Evolutionary conservation across 139 green algal genomes (phyloP).

Genomic region (Spirogloea muscicola): DNA sequence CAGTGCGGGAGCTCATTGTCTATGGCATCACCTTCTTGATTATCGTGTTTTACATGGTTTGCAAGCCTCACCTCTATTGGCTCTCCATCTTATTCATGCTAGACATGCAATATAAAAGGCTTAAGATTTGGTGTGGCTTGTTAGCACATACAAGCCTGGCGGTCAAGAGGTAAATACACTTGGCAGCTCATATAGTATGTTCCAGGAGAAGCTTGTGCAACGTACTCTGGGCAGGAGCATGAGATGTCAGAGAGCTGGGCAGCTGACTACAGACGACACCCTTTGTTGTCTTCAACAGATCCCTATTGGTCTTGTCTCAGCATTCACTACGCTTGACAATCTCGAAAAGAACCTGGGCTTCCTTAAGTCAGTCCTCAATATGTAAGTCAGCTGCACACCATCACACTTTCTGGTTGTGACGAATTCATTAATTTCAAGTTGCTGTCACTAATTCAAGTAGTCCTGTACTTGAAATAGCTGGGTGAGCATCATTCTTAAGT

Average conservation of each 20-base stretch:
- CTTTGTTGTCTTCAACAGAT: neutral
- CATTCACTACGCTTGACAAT: slow-evolving; percentile 2
- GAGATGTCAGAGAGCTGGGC: too few species aligned
- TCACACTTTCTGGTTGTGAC: neutral
- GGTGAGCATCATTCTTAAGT: neutral
- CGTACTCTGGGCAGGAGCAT: too few species aligned
- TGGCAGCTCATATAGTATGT: neutral
- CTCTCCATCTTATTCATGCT: too few species aligned
- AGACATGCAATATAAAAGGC: too few species aligned
- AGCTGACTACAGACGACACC: neutral
- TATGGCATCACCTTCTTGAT: slow-evolving; percentile 30
- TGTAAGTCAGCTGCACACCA: slow-evolving; percentile 2
- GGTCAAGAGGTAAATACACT: neutral
- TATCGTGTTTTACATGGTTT: slow-evolving; percentile 52
- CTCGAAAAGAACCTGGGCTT: slow-evolving; percentile 10
- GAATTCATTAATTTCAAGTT: neutral
- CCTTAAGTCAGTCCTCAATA: slow-evolving; percentile 21
- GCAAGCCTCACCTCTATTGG: too few species aligned
- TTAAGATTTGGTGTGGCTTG: neutral
- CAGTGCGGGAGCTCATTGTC: slow-evolving; percentile 9
- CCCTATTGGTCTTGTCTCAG: slow-evolving; percentile 5
- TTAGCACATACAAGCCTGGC: neutral
- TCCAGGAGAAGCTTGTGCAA: neutral
- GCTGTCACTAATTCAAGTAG: neutral
- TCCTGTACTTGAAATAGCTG: neutral